phyloP scores from a whole-genome alignment of 805 yeast genomes.

The Metschnikowia corniflorae region DNA sequence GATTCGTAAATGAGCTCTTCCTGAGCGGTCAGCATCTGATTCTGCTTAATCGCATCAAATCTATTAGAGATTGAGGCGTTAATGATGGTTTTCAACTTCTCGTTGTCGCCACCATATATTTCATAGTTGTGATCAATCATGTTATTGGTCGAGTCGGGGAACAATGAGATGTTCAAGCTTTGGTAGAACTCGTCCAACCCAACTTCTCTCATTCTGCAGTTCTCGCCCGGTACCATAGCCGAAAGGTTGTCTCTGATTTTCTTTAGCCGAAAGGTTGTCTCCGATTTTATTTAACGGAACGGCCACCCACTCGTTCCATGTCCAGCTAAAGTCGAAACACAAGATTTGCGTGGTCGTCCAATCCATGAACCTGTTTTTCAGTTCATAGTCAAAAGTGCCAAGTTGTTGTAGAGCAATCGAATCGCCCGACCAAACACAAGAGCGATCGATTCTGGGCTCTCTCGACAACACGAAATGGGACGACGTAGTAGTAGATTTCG shows the following conservation, averaged over 20 bases:
- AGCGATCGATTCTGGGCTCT: constrained; percentile 70
- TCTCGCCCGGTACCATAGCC: constrained; percentile 25
- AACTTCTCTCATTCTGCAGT: constrained; percentile 17
- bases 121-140: constrained; percentile 33
- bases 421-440: constrained; percentile 91
- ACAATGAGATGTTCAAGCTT: constrained; percentile 36
- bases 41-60: constrained; percentile 20
- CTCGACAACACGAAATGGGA: constrained; percentile 81
- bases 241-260: constrained; percentile 61
- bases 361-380: constrained; percentile 67
- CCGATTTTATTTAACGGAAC: constrained; percentile 47
- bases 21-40: constrained; percentile 28
- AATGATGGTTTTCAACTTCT: constrained; percentile 25
- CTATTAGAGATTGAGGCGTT: constrained; percentile 24
- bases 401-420: constrained; percentile 69
- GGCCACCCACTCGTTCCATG: constrained; percentile 90
- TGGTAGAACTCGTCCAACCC: constrained; percentile 37
- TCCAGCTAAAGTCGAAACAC: constrained; percentile 94
- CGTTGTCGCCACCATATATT: constrained; percentile 31
- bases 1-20: constrained; percentile 38
- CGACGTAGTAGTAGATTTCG: constrained; percentile 75
- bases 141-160: constrained; percentile 26
- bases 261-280: constrained; percentile 63
- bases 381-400: constrained; percentile 68
- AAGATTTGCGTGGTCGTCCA: constrained; percentile 94